phyloP scores from a whole-genome alignment of 2,329 filamentous ascomycete genomes.

The Trichoderma harzianum region DNA sequence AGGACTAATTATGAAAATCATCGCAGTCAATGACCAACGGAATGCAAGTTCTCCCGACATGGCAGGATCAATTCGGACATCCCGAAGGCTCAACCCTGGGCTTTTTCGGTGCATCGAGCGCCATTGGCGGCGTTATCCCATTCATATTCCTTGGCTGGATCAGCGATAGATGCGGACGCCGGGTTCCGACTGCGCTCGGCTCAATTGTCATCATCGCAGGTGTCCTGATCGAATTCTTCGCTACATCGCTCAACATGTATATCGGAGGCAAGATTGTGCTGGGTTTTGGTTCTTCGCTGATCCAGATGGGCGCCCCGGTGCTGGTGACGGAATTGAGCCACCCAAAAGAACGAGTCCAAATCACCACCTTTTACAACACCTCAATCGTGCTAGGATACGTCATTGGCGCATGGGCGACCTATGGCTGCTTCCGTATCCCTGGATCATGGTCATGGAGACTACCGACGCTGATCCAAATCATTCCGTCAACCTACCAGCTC shows the following conservation, averaged over 20 bases:
- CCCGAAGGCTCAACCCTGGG: conserved; percentile 37
- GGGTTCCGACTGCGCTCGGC: conserved; percentile 35
- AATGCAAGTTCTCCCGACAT: conserved; percentile 36
- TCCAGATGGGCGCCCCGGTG: conserved; percentile 42
- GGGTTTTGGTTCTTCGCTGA: conserved; percentile 35
- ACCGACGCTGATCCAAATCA: conserved; percentile 50
- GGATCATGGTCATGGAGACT: conserved; percentile 49
- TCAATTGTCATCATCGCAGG: conserved; percentile 39
- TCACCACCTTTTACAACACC: conserved; percentile 40
- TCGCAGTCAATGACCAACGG: conserved; percentile 39
- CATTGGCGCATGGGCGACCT: conserved; percentile 38
- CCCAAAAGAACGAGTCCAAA: conserved; percentile 39
- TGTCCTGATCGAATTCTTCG: conserved; percentile 36
- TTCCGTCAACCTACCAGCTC: conserved; percentile 43
- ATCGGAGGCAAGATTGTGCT: conserved; percentile 39
- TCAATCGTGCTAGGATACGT: conserved; percentile 40
- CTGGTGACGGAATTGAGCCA: conserved; percentile 42
- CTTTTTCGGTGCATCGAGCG: conserved; percentile 38
- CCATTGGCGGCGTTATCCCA: conserved; percentile 39
- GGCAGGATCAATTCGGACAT: conserved; percentile 38
- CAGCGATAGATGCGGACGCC: conserved; percentile 34
- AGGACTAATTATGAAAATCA: neutral
- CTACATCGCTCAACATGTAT: conserved; percentile 35
- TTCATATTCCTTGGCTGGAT: conserved; percentile 37
- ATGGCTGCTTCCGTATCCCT: conserved; percentile 29